phyloP scores from a whole-genome alignment of 1,139 yeast genomes.

The Candida sanyaensis region DNA sequence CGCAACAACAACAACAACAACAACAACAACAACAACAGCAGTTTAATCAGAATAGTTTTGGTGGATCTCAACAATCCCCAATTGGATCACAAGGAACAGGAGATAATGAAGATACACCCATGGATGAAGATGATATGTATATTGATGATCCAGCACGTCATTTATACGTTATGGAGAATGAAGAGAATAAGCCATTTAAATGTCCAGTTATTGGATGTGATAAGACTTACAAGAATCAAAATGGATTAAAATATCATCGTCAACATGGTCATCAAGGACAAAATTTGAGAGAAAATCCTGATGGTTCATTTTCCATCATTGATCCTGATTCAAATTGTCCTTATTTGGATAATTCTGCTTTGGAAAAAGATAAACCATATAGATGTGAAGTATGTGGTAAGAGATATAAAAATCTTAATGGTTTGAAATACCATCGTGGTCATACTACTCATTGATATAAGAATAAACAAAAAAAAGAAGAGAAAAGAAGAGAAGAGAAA shows the following conservation, averaged over 20 bases:
- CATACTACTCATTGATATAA: constrained; percentile 81
- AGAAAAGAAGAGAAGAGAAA: background rate
- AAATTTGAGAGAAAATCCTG: constrained; percentile 84
- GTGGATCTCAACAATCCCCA: constrained; percentile 17
- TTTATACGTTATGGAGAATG: constrained; percentile 86
- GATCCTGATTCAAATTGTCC: constrained; percentile 94
- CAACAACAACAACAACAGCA: constrained; percentile 8
- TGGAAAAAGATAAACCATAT: constrained; percentile 97
- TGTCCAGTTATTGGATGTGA: constrained; percentile 99
- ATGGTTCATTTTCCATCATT: constrained; percentile 88
- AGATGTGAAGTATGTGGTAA: constrained; percentile 98
- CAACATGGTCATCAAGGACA: constrained; percentile 98
- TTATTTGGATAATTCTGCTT: constrained; percentile 86
- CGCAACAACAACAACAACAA: constrained; percentile 12
- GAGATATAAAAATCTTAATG: constrained; percentile 92
- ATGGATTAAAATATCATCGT: constrained; percentile 94
- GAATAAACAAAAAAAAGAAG: background rate
- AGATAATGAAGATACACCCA: constrained; percentile 2
- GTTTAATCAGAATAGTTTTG: constrained; percentile 6
- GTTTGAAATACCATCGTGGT: constrained; percentile 94
- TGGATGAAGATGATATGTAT: constrained; percentile 57
- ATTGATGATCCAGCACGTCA: constrained; percentile 95
- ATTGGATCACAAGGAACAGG: constrained; percentile 17
- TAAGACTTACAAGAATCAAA: constrained; percentile 95
- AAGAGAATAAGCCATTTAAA: constrained; percentile 91